Conservation (phyloP, 202 grass and related monocot species). For the Alloteropsis angusta region DNA sequence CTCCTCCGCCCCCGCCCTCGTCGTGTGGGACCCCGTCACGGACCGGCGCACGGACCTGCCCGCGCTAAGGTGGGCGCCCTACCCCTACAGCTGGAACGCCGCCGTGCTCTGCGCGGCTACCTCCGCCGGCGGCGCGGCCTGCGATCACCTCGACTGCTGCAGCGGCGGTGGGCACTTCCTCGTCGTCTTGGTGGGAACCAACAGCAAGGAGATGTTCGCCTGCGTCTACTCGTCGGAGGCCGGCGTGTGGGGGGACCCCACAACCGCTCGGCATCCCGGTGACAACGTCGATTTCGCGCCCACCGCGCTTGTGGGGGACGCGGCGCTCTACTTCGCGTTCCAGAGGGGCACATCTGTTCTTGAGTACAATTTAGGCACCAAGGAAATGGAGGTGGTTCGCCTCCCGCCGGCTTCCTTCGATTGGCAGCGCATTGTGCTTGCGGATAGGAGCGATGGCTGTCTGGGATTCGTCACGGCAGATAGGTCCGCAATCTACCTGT, state of each 20-base stretch:
- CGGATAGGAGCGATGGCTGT: not conserved
- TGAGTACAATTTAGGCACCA: not conserved
- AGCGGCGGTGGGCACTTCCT: not conserved
- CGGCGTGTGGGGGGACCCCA: not conserved
- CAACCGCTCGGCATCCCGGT: not conserved
- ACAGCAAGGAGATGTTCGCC: not conserved
- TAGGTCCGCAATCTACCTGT: not conserved
- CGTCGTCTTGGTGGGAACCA: not conserved
- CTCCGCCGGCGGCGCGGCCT: not conserved
- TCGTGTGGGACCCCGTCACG: not conserved
- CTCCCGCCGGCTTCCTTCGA: not conserved
- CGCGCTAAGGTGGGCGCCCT: not conserved
- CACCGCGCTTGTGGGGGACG: not conserved
- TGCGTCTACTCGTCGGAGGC: not conserved
- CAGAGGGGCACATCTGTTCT: not conserved
- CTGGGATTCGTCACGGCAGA: not conserved
- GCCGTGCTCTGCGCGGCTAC: not conserved
- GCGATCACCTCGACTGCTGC: not conserved
- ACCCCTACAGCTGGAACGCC: not conserved
- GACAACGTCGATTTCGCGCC: not conserved
- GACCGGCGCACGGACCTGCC: not conserved
- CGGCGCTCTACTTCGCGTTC: not conserved
- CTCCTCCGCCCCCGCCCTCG: not conserved
- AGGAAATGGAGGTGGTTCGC: not conserved
- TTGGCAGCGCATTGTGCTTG: not conserved